Evolutionary conservation across 306 rosid species (phyloP).

Genomic region (Lupinus albus): DNA sequence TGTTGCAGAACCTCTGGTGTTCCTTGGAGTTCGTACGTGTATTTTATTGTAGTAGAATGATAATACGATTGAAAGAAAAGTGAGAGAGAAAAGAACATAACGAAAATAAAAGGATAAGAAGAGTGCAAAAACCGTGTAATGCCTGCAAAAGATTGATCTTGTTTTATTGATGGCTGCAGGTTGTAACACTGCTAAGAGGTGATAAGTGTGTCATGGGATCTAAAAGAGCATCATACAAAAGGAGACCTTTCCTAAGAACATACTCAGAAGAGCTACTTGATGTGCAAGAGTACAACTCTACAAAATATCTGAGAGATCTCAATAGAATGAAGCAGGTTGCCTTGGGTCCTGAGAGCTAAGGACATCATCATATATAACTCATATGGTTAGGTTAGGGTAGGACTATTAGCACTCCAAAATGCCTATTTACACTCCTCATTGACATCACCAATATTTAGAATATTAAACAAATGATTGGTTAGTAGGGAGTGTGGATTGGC

Average conservation of each 20-base stretch:
- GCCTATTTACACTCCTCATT: no score
- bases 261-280: conserved; percentile 83
- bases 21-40: not conserved
- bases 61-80: not conserved
- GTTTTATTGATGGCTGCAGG: conserved; percentile 51
- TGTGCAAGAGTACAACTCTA: conserved; percentile 80
- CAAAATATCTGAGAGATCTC: conserved; percentile 67
- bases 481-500: no score
- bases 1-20: not conserved
- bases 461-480: no score
- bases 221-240: conserved; percentile 25
- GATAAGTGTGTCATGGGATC: conserved; percentile 41
- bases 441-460: no score
- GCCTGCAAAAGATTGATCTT: not conserved
- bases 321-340: conserved; percentile 59
- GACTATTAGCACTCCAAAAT: no score
- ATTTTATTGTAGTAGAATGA: not conserved
- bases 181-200: conserved; percentile 60
- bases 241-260: conserved; percentile 56
- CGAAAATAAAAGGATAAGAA: not conserved
- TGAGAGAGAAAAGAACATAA: not conserved
- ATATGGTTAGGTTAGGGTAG: not conserved
- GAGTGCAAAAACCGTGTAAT: not conserved
- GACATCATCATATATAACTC: not conserved
- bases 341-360: conserved; percentile 40